Conservation (phyloP, 805 yeast species). For the Metschnikowia henanensis region DNA sequence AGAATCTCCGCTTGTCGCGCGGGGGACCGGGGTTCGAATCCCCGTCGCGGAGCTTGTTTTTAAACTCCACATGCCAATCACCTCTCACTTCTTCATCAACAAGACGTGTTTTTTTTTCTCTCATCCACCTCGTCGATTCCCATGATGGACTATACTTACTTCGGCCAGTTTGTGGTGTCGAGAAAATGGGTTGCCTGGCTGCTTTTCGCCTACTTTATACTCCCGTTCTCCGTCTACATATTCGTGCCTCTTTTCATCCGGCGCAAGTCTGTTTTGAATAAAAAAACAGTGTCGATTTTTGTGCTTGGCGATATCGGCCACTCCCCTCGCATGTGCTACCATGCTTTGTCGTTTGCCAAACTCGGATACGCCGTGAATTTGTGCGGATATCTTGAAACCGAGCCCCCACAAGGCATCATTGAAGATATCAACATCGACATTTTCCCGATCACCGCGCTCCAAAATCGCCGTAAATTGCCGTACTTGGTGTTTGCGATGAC, state of each 20-base stretch:
- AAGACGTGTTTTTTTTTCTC: background rate
- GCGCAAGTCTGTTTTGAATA: constrained; percentile 23
- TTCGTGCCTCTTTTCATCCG: constrained; percentile 38
- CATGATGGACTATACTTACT: constrained; percentile 5
- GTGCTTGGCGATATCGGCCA: constrained; percentile 95
- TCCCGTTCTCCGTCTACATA: constrained; percentile 45
- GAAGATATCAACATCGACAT: constrained; percentile 54
- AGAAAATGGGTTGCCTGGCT: constrained; percentile 44
- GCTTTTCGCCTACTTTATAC: constrained; percentile 43
- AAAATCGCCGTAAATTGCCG: constrained; percentile 44
- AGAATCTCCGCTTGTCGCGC: constrained; percentile 26
- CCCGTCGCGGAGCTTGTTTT: constrained; percentile 21
- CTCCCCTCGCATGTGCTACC: constrained; percentile 93
- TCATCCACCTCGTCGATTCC: background rate
- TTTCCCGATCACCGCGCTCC: constrained; percentile 43
- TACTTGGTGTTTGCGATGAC: constrained; percentile 53
- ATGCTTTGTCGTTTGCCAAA: constrained; percentile 73
- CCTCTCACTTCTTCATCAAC: background rate
- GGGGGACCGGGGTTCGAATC: constrained; percentile 25
- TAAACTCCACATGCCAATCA: too few relatives aligned
- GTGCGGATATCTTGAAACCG: constrained; percentile 76
- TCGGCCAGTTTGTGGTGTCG: constrained; percentile 9
- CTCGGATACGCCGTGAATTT: constrained; percentile 74
- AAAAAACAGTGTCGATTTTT: constrained; percentile 64
- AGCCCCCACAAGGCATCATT: constrained; percentile 49